Evolutionary conservation across 768 basidiomycete species (phyloP), one percentile per base, ranked within the genome.

Genomic region (Hortiboletus campestris): DNA sequence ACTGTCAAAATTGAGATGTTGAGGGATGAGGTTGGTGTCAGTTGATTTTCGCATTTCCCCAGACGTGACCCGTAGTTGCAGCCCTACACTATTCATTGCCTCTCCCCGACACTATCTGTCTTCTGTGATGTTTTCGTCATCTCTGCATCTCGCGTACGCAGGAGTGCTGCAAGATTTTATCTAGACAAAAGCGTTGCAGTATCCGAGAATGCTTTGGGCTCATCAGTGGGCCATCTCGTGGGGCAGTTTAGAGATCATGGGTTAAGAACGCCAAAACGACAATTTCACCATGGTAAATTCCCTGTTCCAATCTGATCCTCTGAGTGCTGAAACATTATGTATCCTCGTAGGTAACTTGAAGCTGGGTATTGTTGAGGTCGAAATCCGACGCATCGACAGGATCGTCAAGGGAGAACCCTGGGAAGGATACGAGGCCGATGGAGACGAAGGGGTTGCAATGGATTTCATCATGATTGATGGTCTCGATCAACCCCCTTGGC

Each of bases 31-130:
- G 62, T 64, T 22, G 9, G 61, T 45, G 36, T 14, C 25, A 9
- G 25, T 25, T 17, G 11, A 22, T 45, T 46, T 22, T 25, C 25
- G 36, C 14, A 28, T 29, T 14, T 13, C 7, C 16, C 22, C 17
- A 13, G 38, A 29, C 3, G 8, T 43, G 25, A 55, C 47, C 16
- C 19, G 39, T 4, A 14, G 9, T 6, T 39, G 13, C 47, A 63
- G 63, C 13, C 16, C 13, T 64, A 52, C n/a, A 64, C 55, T 1
- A 36, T 63, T 16, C 63, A 64, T 28, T 63, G 63, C 32, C 55
- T 38, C 16, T 57, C 63, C 36, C 55, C 55, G 10, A 29, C n/a
- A n/a, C n/a, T 52, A n/a, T 57, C 63, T 20, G 39, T 54, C 17
- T 49, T 63, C 31, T 63, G 63, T 31, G 63, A 63, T 12, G 50